Base-by-base conservation (phyloP, 2,329 filamentous ascomycete species). In the Trematosphaeria pertusa region DNA sequence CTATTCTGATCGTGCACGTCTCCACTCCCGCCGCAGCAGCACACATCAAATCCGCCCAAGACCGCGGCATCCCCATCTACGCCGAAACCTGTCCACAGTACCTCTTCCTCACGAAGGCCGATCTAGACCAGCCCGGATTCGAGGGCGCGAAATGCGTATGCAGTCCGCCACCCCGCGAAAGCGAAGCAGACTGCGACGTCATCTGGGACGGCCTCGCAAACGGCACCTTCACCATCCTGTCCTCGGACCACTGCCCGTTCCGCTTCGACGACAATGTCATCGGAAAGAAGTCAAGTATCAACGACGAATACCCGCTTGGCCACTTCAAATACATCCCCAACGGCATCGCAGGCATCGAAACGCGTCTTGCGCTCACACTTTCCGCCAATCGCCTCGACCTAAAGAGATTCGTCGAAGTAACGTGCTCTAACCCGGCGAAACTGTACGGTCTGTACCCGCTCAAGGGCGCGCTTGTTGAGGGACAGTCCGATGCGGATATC, bases 301-400 rank as follows among this genome's bases (percentile, higher is more conserved):
- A 59, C 32, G 60, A 65, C 0, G 75, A 77, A 22, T 74, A 72
- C 46, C 79, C 79, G 0, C 43, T 67, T 1, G 71, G 71, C 0
- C 72, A 74, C 35, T 85, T 85, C 65, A 76, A 77, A 35, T 77
- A 81, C 46, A 82, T 85, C 31, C 81, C 82, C 5, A 85, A 85
- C 54, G 82, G 82, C 4, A 70, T 79, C 35, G 80, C 82, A 0
- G 82, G 82, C 0, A 73, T 85, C 19, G 82, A 85, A 66, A 85
- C 82, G 1, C 67, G 81, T 2, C 65, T 85, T 15, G 67, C 80
- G 0, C 65, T 84, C 3, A 71, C 74, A 0, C 67, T 82, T 22
- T 62, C 68, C 19, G 58, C 52, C 1, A 28, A 50, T n/a, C 67
- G 75, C 14, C 69, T 83, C 7, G 57, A 73, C 2, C 54, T 79